Conservation (phyloP, 2,329 filamentous ascomycete species). For the Neofusicoccum cordaticola region DNA sequence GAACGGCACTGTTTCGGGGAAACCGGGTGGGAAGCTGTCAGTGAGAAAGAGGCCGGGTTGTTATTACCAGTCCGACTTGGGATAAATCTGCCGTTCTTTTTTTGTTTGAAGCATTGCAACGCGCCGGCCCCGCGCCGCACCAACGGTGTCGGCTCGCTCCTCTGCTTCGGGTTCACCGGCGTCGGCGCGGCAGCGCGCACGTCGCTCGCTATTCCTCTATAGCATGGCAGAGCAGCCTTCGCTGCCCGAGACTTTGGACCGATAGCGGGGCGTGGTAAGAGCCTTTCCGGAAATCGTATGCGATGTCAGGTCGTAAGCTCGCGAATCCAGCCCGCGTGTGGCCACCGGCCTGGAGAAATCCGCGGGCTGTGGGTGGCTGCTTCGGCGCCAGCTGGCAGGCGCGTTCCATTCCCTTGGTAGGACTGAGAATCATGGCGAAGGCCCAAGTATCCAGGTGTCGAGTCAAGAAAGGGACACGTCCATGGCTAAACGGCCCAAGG, state of each 20-base stretch:
- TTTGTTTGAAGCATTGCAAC: not conserved
- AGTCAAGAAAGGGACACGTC: not conserved
- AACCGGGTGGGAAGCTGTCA: not conserved
- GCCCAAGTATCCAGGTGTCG: not conserved
- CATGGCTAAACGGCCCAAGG: not conserved
- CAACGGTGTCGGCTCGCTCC: not conserved
- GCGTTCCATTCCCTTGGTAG: not conserved
- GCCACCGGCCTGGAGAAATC: not conserved
- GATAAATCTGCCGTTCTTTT: conserved; percentile 3
- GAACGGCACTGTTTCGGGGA: not conserved
- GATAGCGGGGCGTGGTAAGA: conserved; percentile 7
- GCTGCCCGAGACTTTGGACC: not conserved
- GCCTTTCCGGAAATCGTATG: not conserved
- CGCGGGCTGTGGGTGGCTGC: not conserved
- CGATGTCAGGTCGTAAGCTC: not conserved
- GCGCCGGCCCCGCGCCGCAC: conserved; percentile 1
- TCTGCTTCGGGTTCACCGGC: not conserved
- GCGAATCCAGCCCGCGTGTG: not conserved
- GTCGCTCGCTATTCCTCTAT: not conserved
- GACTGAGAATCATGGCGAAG: not conserved
- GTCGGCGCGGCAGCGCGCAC: not conserved
- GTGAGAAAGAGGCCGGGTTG: not conserved
- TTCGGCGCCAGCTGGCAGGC: not conserved
- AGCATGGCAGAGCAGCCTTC: not conserved
- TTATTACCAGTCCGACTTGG: not conserved